Evolutionary conservation across 768 basidiomycete species (phyloP), one percentile per base, ranked within the genome.

Genomic region (Mycena haematopus): DNA sequence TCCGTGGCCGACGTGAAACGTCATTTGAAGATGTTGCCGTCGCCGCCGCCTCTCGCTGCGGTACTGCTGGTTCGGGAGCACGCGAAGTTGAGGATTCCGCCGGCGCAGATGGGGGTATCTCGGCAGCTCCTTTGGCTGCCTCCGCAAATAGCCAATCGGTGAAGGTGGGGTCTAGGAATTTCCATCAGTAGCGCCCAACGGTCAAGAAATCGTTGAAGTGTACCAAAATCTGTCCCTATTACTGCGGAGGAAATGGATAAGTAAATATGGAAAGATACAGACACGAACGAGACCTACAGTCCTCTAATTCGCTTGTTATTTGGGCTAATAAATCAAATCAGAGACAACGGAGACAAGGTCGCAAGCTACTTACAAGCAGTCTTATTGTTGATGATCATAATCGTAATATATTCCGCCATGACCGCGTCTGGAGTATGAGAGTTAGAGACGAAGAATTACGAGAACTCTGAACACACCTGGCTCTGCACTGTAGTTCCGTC

Each of bases 341-440:
- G 40, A 42, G 19, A 42, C 19, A 42, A 15, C 49, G 42, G 19
- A 15, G n/a, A 45, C 56, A 15, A 21, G n/a, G 40, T 21, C 33
- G 35, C 24, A 47, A 21, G n/a, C 9, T 29, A 77, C 87, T 35
- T 68, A 89, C 92, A 84, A 65, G 86, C 75, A 60, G 90, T 88
- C 80, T 95, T 96, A 76, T 92, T 91, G 73, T 96, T 96, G 67
- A 95, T 94, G 50, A 96, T 85, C 94, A 96, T 95, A 62, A 96
- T 96, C 21, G 92, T 93, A 60, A 95, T 93, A 70, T 94, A 96
- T 75, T 96, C 94, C 3, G 93, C 92, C 92, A 95, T 94, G 68
- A 94, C 92, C 15, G 87, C 86, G 75, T 95, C 93, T 92, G 68
- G 6, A 60, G 50, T 55, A 13, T 4, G 56, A 71, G 27, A 61